Conservation (phyloP, 176 grass and related monocot species). For the Aegilops tauschii region DNA sequence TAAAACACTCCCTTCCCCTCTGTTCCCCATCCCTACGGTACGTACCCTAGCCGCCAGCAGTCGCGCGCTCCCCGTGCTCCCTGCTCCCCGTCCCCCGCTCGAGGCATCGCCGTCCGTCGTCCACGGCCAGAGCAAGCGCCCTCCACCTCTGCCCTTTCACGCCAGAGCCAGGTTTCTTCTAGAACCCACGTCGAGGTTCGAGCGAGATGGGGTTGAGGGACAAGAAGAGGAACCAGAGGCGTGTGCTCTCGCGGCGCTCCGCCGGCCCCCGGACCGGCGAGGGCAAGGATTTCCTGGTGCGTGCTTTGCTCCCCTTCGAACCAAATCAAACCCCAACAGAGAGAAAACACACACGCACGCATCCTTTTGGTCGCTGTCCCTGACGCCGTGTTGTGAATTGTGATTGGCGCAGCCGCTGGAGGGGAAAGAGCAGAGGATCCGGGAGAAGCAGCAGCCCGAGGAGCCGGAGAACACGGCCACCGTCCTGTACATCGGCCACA, state of each 20-base stretch:
- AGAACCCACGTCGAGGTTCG: not conserved
- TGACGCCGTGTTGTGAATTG: not conserved
- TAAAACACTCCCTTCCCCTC: not conserved
- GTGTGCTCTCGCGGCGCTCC: conserved; percentile 47
- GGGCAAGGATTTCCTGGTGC: conserved; percentile 50
- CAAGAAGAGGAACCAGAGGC: conserved; percentile 62
- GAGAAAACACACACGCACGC: too few species aligned
- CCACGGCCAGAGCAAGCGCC: not conserved
- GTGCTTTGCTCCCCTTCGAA: not conserved
- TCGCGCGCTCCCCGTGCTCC: not conserved
- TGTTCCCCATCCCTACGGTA: not conserved
- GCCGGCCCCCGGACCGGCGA: conserved; percentile 31
- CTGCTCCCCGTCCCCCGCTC: not conserved
- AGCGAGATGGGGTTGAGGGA: conserved; percentile 45
- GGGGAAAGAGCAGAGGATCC: conserved; percentile 40
- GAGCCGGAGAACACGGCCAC: conserved; percentile 68
- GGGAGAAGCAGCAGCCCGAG: conserved; percentile 26
- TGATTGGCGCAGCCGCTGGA: conserved; percentile 59
- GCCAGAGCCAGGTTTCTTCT: not conserved
- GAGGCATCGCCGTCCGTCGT: not conserved
- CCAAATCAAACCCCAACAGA: not conserved
- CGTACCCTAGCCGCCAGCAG: not conserved
- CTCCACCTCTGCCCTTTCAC: not conserved
- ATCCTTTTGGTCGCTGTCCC: not conserved
- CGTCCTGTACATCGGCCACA: conserved; percentile 82